Conservation (phyloP, 164 flowering plant species). For the Tetracentron sinense region DNA sequence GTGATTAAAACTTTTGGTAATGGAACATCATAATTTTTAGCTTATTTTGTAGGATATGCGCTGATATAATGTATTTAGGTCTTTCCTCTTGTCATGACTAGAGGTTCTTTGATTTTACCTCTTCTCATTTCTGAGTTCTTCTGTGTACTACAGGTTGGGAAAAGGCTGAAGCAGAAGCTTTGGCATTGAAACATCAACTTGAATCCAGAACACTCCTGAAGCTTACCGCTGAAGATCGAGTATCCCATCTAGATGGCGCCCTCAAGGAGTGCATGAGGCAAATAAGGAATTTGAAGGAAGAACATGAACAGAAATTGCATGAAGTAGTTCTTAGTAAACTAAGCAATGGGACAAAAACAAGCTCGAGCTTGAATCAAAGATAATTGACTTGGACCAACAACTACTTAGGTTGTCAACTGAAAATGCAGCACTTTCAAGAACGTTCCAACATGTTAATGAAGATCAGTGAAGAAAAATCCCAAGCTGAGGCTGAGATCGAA, state of each 20-base stretch:
- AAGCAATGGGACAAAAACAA: conserved; percentile 36
- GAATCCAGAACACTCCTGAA: conserved; percentile 36
- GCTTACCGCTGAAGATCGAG: conserved; percentile 40
- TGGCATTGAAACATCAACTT: conserved; percentile 42
- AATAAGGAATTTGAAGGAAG: conserved; percentile 54
- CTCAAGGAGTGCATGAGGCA: conserved; percentile 75
- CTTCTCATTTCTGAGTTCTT: background rate
- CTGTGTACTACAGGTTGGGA: conserved; percentile 50
- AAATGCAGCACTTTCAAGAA: conserved; percentile 36
- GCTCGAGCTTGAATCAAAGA: conserved; percentile 30
- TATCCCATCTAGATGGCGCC: conserved; percentile 51
- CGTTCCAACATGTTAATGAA: conserved; percentile 62
- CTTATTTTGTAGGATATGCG: no score
- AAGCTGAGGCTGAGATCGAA: conserved; percentile 25
- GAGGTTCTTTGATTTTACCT: background rate
- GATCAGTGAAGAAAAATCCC: conserved; percentile 9
- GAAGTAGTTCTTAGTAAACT: conserved; percentile 37
- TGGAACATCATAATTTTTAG: no score
- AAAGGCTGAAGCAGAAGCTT: conserved; percentile 55
- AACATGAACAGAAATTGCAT: conserved; percentile 58
- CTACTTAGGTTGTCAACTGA: conserved; percentile 19
- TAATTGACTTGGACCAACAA: conserved; percentile 16
- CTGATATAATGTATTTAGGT: no score
- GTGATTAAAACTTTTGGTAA: no score
- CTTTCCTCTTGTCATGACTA: background rate